These are phyloP conservation scores for Phytomonas sp. DNA, from an alignment of 208 protist species.

Conservation along the genomic window DNA sequence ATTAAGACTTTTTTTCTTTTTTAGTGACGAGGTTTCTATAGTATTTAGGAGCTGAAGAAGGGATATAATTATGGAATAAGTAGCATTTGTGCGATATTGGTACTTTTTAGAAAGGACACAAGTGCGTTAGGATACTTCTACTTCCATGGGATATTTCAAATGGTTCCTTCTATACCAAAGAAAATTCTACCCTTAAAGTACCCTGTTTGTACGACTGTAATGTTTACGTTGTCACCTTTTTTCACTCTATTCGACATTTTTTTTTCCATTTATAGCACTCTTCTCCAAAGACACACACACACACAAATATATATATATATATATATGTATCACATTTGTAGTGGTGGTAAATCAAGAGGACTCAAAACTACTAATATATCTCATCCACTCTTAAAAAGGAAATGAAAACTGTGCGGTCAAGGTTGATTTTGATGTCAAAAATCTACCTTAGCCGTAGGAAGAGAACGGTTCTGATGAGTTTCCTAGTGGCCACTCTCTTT, in stretches of 20 bases:
- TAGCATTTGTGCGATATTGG: not conserved
- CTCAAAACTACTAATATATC: not conserved
- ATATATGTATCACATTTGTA: not conserved
- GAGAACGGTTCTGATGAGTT: not conserved
- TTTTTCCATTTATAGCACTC: not conserved
- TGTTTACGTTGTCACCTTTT: not conserved
- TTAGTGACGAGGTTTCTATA: not conserved
- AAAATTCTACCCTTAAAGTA: not conserved
- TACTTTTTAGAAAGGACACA: not conserved
- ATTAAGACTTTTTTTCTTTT: not conserved
- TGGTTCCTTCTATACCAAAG: not conserved
- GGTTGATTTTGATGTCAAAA: not conserved
- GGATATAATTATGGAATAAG: not conserved
- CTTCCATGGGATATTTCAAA: not conserved
- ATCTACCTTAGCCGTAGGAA: not conserved
- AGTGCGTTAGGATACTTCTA: not conserved
- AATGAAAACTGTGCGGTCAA: not conserved
- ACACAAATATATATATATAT: slow-evolving; percentile 1
- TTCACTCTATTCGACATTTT: not conserved
- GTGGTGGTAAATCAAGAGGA: not conserved
- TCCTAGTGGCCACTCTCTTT: slow-evolving; percentile 7
- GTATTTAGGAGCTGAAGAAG: not conserved
- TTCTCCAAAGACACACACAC: not conserved
- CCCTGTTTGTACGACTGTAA: not conserved
- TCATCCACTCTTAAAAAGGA: not conserved